Evolutionary conservation across 2,329 filamentous ascomycete species (phyloP), one percentile per base, ranked within the genome.

Genomic region (Botrytis paeoniae): DNA sequence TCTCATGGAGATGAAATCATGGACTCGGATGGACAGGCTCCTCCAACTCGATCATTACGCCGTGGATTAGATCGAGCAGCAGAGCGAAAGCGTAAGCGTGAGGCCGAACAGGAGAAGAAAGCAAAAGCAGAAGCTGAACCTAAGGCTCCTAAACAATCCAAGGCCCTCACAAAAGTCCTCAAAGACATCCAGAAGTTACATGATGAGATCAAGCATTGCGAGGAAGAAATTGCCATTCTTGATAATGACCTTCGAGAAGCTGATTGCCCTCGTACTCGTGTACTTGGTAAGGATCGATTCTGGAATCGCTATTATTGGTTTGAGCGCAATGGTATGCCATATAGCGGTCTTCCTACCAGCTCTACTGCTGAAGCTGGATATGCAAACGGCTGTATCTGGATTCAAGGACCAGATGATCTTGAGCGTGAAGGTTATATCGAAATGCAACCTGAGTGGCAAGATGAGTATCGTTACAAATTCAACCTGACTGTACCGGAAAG

Each of bases 291-390:
- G 81, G 96, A 99, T 83, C 90, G 96, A 62, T 99, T 97, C 85
- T 97, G 95, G 90, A 98, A 99, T 82, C 90, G 95, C 71, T 99
- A 98, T 83, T 98, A 97, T 85, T 99, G 96, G 95, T 98, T 98
- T 81, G 96, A 99, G 83, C 92, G 95, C 75, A 99, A 98, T 80
- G 96, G 95, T 37, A 98, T 98, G 95, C 96, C 96, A 0, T 97
- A 95, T 79, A 94, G 88, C 45, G 96, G 96, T 7, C 86, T 98
- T 72, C 95, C 95, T 0, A 89, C 88, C 76, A 97, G 94, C 82
- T 98, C 95, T 25, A 98, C 95, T 1, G 92, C 94, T 1, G 86
- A 90, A 63, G 94, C 95, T 35, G 91, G 89, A 14, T 99, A 98
- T 80, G 95, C 95, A 59, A 99, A 98, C 81, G 96, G 94, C 14